These are phyloP conservation scores for Saccharum officinarum DNA, from an alignment of 176 grass and related monocot genomes.

Conservation along the genomic window DNA sequence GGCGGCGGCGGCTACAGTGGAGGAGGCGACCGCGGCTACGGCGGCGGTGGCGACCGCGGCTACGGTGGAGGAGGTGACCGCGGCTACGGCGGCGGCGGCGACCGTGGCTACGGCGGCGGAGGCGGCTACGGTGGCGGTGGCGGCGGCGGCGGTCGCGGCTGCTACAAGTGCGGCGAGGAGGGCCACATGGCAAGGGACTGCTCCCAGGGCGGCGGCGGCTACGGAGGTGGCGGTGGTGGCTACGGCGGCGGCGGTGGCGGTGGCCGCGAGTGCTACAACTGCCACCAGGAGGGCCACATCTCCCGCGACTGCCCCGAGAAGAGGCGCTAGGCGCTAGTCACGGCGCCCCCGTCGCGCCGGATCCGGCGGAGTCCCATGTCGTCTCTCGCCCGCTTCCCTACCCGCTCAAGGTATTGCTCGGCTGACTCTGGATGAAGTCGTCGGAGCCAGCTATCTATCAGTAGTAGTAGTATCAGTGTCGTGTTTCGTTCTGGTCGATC, in stretches of 20 bases:
- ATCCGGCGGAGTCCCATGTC: not conserved
- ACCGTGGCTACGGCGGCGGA: not conserved
- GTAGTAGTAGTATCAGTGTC: not conserved
- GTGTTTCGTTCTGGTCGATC: not conserved
- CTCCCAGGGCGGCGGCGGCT: not conserved
- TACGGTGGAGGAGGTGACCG: no score
- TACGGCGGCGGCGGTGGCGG: not conserved
- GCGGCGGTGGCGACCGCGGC: no score
- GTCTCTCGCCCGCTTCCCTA: not conserved
- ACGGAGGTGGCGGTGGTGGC: not conserved
- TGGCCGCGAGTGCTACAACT: slow-evolving; percentile 3
- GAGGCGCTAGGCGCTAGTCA: not conserved
- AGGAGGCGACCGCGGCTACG: not conserved
- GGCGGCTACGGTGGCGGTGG: not conserved
- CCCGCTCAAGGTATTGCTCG: not conserved
- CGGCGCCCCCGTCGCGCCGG: not conserved
- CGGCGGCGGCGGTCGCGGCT: not conserved
- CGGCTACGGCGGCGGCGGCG: no score
- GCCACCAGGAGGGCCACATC: slow-evolving; percentile 13
- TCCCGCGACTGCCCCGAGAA: slow-evolving; percentile 17
- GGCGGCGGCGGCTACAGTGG: not conserved
- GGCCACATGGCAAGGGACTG: not conserved
- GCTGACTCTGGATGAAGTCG: not conserved
- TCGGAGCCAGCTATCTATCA: not conserved
- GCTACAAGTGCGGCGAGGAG: slow-evolving; percentile 4